Evolutionary conservation across 345 rosid species (phyloP), one percentile per base, ranked within the genome.

Genomic region (Raphanus raphanistrum): DNA sequence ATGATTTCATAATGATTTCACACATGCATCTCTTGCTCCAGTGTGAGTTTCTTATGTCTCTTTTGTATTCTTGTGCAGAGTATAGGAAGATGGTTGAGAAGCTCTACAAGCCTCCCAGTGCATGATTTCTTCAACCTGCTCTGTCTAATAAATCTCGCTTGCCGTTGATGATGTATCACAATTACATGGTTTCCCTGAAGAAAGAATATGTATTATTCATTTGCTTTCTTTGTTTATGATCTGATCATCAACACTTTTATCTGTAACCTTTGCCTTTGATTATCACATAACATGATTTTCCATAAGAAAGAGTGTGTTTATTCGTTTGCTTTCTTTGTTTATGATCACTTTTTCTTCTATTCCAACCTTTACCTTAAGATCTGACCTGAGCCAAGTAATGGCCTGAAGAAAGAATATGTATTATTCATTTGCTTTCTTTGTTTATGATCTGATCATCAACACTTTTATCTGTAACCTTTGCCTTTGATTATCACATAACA

Each of bases 31-130:
- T 32, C 63, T 26, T 36, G 3, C 54, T 16, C 11, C 4, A 8
- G 32, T 48, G 31, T 36, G 27, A 36, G 28, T 70, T 52, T 77
- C 78, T 72, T 21, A 76, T 15, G 17, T 72, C 43, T 66, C 50
- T 64, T 31, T 75, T 11, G 54, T 52, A 45, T 73, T 1, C 33
- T 28, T 55, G 17, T 55, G 75, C 88, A 89, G 93, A 86, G 73
- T 89, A 89, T 63, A 84, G 86, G 82, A 87, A 89, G 85, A 85
- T 85, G 88, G 86, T 87, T 75, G 85, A 83, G 85, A 86, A 89
- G 80, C 71, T 86, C 75, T 87, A 82, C 83, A 89, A 85, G 81
- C 75, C 87, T 82, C 82, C 84, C 12, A 74, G 45, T 48, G 84
- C 84, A 41, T 84, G 76, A 82, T 70, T 58, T 29, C 76, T 64